Evolutionary conservation across 2,329 filamentous ascomycete species (phyloP).

Genomic region (Colletotrichum zoysiae): DNA sequence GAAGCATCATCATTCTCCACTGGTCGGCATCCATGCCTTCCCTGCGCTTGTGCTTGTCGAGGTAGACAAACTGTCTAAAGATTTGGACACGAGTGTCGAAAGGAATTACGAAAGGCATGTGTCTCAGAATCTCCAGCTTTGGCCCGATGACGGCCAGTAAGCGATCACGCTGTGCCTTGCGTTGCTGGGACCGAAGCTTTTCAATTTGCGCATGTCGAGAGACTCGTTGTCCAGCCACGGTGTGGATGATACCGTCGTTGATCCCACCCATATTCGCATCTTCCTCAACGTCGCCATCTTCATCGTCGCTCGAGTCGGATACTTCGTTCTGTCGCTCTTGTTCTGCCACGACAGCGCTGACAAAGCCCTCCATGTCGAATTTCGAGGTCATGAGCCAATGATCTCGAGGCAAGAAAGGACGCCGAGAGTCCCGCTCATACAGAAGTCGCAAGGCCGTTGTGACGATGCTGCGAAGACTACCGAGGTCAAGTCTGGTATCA

Average conservation of each 20-base stretch:
- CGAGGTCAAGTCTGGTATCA: conserved; percentile 69
- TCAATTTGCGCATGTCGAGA: conserved; percentile 75
- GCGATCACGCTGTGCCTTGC: conserved; percentile 75
- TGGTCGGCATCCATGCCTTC: conserved; percentile 68
- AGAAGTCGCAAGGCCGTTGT: conserved; percentile 87
- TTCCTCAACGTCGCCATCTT: conserved; percentile 47
- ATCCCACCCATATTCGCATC: conserved; percentile 42
- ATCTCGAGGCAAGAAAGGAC: conserved; percentile 82
- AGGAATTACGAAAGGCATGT: conserved; percentile 97
- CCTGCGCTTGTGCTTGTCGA: conserved; percentile 82
- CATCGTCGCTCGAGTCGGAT: conserved; percentile 55
- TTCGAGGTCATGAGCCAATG: conserved; percentile 95
- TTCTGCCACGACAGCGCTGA: conserved; percentile 87
- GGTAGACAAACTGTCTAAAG: conserved; percentile 89
- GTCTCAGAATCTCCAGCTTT: conserved; percentile 88
- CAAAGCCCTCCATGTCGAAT: conserved; percentile 91
- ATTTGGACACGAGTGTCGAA: conserved; percentile 93
- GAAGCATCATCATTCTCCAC: conserved; percentile 43
- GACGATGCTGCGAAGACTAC: conserved; percentile 83
- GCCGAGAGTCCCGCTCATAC: conserved; percentile 92
- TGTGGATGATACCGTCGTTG: conserved; percentile 44
- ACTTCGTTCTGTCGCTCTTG: conserved; percentile 78
- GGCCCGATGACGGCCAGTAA: conserved; percentile 85
- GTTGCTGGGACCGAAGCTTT: conserved; percentile 71
- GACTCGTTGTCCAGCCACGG: conserved; percentile 67